A percentile compares a stretch with the other conserved stretches of the same genome.
Conservation (phyloP, 1,284 basidiomycete genomes). For the Fomitiporia mediterranea region DNA sequence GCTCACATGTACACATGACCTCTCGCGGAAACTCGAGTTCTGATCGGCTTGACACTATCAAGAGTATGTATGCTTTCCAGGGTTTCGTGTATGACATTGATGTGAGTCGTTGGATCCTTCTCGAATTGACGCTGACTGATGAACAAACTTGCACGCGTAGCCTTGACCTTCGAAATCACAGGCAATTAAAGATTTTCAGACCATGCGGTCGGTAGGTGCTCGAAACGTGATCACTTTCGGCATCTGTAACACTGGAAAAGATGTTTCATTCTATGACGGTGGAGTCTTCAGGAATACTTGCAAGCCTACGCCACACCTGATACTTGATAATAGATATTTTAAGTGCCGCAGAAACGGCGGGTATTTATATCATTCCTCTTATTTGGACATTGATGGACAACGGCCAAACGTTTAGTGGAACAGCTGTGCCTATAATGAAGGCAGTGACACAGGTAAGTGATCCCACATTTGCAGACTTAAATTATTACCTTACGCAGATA, state of each 20-base stretch:
- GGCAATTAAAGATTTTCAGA: slow-evolving; percentile 11
- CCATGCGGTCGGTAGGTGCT: slow-evolving; percentile 15
- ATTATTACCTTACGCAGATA: background rate
- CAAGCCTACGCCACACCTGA: background rate
- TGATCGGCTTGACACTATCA: slow-evolving; percentile 6
- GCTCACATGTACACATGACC: background rate
- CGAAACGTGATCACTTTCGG: slow-evolving; percentile 20
- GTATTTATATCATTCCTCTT: slow-evolving; percentile 17
- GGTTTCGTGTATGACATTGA: slow-evolving; percentile 20
- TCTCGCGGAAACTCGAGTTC: background rate
- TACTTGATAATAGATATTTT: slow-evolving; percentile 7
- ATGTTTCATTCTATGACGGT: slow-evolving; percentile 13
- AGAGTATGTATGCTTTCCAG: slow-evolving; percentile 14
- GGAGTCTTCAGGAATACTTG: background rate
- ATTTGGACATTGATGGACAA: slow-evolving; percentile 14
- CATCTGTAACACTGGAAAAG: slow-evolving; percentile 12
- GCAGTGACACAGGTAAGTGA: slow-evolving; percentile 15
- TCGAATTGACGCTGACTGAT: background rate
- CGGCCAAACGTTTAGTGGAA: slow-evolving; percentile 8
- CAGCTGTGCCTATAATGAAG: slow-evolving; percentile 14
- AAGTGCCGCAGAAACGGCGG: slow-evolving; percentile 10
- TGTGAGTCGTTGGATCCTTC: background rate
- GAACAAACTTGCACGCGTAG: background rate
- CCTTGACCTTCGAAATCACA: slow-evolving; percentile 8
- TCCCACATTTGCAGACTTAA: background rate